Percentiles rank a stretch among this genome's conserved stretches.
phyloP scores from a whole-genome alignment of 176 grass and related monocot genomes.

The Oryza glaberrima region DNA sequence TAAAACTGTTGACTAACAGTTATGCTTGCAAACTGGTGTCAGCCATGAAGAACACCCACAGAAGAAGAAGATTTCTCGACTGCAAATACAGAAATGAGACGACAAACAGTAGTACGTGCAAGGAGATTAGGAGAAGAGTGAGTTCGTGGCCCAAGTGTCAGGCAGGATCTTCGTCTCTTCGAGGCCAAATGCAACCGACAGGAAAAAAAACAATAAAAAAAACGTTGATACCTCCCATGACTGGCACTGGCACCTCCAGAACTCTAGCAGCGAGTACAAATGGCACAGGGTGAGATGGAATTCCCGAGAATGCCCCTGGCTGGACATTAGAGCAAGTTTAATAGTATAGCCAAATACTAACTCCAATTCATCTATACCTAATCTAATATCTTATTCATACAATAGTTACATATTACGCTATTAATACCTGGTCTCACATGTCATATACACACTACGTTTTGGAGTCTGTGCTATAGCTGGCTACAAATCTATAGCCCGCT shows the following conservation, averaged over 20 bases:
- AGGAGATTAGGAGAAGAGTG: not conserved
- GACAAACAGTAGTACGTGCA: not conserved
- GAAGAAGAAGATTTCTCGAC: not conserved
- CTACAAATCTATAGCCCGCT: too few species aligned
- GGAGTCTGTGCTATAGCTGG: too few species aligned
- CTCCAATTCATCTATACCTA: too few species aligned
- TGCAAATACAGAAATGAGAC: not conserved
- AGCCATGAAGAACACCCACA: not conserved
- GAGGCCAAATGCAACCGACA: not conserved
- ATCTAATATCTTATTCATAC: too few species aligned
- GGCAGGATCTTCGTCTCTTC: not conserved
- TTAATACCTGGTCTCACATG: too few species aligned
- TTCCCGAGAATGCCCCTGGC: not conserved
- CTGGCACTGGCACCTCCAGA: not conserved
- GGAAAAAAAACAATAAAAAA: not conserved
- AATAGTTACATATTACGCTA: too few species aligned
- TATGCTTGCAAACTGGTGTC: not conserved
- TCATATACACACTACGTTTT: too few species aligned
- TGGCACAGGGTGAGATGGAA: not conserved
- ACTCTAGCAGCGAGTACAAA: not conserved
- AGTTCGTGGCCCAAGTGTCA: not conserved
- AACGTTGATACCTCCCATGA: not conserved
- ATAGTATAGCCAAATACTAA: too few species aligned
- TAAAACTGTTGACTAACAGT: not conserved
- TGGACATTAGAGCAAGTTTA: not conserved